Conservation (phyloP, 352 stramenopile genomes). For the Pythium sp. region DNA sequence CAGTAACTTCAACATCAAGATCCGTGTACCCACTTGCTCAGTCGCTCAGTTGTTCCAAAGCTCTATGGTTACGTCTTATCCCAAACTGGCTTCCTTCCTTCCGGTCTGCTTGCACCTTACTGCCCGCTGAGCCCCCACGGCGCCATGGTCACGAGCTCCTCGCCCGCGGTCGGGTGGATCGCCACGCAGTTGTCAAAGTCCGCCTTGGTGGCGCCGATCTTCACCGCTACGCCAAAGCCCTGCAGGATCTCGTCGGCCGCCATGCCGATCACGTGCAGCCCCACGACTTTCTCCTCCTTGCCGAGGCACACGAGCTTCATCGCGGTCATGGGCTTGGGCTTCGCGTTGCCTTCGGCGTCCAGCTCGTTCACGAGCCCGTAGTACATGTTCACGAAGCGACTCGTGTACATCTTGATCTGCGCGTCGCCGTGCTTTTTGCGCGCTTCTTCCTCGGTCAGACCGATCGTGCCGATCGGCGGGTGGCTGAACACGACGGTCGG, state of each 20-base stretch:
- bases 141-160: conserved; percentile 97
- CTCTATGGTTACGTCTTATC: background rate
- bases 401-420: conserved; percentile 93
- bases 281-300: conserved; percentile 92
- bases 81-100: background rate
- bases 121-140: conserved; percentile 69
- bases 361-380: conserved; percentile 89
- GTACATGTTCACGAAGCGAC: conserved; percentile 94
- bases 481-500: conserved; percentile 96
- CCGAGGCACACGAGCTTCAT: conserved; percentile 95
- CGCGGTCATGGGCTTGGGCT: conserved; percentile 90
- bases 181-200: conserved; percentile 96
- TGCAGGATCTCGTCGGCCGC: conserved; percentile 98
- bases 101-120: background rate
- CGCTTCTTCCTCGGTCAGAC: conserved; percentile 91
- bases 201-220: conserved; percentile 97
- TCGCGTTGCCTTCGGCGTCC: conserved; percentile 28
- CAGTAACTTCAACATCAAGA: background rate
- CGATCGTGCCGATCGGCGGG: conserved; percentile 93
- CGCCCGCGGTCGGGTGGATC: conserved; percentile 95
- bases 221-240: conserved; percentile 98
- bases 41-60: background rate
- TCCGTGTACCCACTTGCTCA: background rate
- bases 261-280: conserved; percentile 95
- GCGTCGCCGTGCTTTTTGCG: conserved; percentile 85